Evolutionary conservation across 139 green algal species (phyloP).

Genomic region (Chlamydomonas asymmetrica): DNA sequence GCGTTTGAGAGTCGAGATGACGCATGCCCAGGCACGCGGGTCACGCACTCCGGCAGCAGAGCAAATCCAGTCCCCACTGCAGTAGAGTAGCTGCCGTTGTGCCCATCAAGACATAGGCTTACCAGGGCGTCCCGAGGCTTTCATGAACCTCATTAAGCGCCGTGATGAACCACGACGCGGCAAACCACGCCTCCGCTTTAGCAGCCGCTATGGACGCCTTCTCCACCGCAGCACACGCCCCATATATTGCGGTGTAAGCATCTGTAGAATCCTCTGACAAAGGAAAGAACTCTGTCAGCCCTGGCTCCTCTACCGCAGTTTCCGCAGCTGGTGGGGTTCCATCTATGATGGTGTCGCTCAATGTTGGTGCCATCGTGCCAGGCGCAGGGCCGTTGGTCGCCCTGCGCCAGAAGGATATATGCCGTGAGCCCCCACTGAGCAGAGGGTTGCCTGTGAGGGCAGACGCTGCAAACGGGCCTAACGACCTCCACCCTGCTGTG

Average conservation of each 20-base stretch:
- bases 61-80: too few species aligned
- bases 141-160: conserved; percentile 57
- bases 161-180: conserved; percentile 57
- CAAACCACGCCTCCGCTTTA: conserved; percentile 48
- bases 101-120: not conserved
- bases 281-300: conserved; percentile 8
- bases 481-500: too few species aligned
- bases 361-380: too few species aligned
- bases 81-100: not conserved
- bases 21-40: not conserved
- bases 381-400: too few species aligned
- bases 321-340: too few species aligned
- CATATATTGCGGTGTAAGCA: conserved; percentile 28
- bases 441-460: too few species aligned
- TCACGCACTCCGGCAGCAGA: not conserved
- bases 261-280: conserved; percentile 11
- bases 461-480: too few species aligned
- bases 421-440: too few species aligned
- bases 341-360: too few species aligned
- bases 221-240: conserved; percentile 39
- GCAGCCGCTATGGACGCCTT: conserved; percentile 43
- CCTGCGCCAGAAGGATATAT: too few species aligned
- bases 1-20: not conserved
- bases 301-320: too few species aligned
- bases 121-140: conserved; percentile 63